Conservation (phyloP, 2,329 filamentous ascomycete genomes). For the Colletotrichum sp. region DNA sequence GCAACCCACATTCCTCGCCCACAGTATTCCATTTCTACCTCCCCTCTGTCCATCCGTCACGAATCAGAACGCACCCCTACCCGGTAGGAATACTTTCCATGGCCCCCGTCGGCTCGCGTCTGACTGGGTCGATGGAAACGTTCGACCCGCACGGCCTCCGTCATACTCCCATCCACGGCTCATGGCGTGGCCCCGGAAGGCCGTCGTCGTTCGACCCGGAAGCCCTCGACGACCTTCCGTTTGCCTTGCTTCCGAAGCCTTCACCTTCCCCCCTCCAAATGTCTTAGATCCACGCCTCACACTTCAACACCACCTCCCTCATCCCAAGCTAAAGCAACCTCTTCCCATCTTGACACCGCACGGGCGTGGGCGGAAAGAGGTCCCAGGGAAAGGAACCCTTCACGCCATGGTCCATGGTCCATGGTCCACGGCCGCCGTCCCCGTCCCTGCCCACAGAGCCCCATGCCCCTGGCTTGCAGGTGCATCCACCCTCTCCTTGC, state of each 20-base stretch:
- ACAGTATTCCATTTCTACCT: not conserved
- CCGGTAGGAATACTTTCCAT: not conserved
- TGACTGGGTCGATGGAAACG: slow-evolving; percentile 3
- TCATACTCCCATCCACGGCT: slow-evolving; percentile 11
- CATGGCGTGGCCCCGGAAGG: slow-evolving; percentile 1
- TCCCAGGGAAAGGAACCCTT: not conserved
- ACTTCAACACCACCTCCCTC: not conserved
- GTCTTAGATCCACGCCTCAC: slow-evolving; percentile 13
- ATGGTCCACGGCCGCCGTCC: not conserved
- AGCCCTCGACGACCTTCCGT: slow-evolving; percentile 5
- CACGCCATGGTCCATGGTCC: not conserved
- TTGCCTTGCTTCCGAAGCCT: not conserved
- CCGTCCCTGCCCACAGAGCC: slow-evolving; percentile 21
- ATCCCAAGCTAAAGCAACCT: slow-evolving; percentile 3
- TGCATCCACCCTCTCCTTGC: not conserved
- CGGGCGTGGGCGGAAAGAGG: slow-evolving; percentile 8
- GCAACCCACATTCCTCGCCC: not conserved
- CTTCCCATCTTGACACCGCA: slow-evolving; percentile 14
- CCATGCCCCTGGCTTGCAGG: slow-evolving; percentile 20
- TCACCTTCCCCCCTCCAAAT: not conserved
- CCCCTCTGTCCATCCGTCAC: not conserved
- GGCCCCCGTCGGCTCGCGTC: not conserved
- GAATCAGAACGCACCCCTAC: slow-evolving; percentile 6
- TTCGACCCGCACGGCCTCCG: slow-evolving; percentile 13
- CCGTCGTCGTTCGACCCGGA: slow-evolving; percentile 8